Base-by-base conservation (phyloP, 1,139 yeast species). In the Zygosaccharomyces sapae region DNA sequence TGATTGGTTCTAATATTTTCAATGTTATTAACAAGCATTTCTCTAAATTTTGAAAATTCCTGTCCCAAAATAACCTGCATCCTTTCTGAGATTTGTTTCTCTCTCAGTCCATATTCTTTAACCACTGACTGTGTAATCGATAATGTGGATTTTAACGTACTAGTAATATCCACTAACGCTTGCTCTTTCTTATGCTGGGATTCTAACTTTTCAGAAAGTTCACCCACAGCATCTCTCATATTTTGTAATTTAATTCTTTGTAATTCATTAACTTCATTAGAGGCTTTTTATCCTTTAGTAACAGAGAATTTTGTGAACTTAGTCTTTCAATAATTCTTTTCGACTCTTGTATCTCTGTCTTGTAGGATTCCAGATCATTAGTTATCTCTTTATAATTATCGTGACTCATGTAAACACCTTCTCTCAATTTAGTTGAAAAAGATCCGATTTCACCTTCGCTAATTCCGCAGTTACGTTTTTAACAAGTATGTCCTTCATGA, bases 391-490 rank as follows among this genome's bases (percentile, higher is more conserved):
- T 73, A 56, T 81, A 81, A 57, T 81, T 81, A 5, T 69, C 73
- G 42, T 79, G 80, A 55, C 80, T 79, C 73, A 83, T 65, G 61
- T 71, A 81, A 12, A 83, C 73, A 1, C 89, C 89, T 56, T 80
- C 83, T 58, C 77, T 82, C 10, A 70, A 68, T 52, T 83, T 72
- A 0, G 88, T 75, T 0, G 90, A 83, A 39, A 71, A 38, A 83
- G 65, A 58, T 83, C 89, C 19, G 76, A 68, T 51, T 75, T 76
- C 12, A 80, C 61, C 55, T 73, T 76, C 4, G 77, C 70, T n/a
- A 82, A 68, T 55, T 82, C 87, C 12, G 69, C 69, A 1, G 82
- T 74, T 41, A 83, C 68, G 50, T 77, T 83, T 53, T 75, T 78
- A 19, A 83, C 72, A 22, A 82, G 65, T 1, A 79, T 72, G 51